Base-by-base conservation (phyloP, 2,329 filamentous ascomycete species). In the Pseudomassariella vexata region DNA sequence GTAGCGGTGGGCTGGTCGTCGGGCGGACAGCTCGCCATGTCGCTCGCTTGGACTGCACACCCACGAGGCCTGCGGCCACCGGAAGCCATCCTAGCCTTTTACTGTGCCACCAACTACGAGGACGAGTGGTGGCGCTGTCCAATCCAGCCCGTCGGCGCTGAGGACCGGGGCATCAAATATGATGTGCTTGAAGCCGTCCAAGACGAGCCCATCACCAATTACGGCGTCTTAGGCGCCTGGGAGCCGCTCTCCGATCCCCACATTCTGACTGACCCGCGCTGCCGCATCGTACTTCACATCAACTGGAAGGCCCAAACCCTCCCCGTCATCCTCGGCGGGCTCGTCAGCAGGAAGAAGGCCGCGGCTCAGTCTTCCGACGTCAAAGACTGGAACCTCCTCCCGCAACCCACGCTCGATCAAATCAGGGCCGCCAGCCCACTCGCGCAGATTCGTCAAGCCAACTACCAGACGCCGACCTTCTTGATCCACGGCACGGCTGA, bases 1-100 rank as follows among this genome's bases (percentile, higher is more conserved):
- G 60, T 63, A 0, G 56, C 44, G 1, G 46, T 72, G 1, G 68
- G 69, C 0, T 73, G 67, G 68, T 73, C 68, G 0, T 55, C 59
- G 0, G 69, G 68, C 1, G 70, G 66, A 0, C 49, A 55, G 3
- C 48, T 73, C 0, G 68, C 68, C 2, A 55, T 71, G 54, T 50
- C 60, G 0, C 39, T 65, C 0, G 61, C 38, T 0, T 71, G 52
- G 49, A 69, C 61, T 0, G 37, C 55, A 0, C 22, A 30, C 0
- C 14, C 35, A 9, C 16, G 28, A 1, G 57, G 53, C 0, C 17
- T 70, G 0, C 20, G 8, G 5, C 50, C 65, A 0, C 68, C 68
- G 0, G 40, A 57, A 0, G 66, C 62, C 1, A 57, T 67, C 3
- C 44, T 73, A 0, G 53, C 51, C 1, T 68, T 73, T 31, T 73